Percentiles rank a stretch among this genome's conserved stretches.
These are phyloP conservation scores for Coemansia sp. DNA, from an alignment of 192 early-diverging fungal genomes.

Conservation along the genomic window DNA sequence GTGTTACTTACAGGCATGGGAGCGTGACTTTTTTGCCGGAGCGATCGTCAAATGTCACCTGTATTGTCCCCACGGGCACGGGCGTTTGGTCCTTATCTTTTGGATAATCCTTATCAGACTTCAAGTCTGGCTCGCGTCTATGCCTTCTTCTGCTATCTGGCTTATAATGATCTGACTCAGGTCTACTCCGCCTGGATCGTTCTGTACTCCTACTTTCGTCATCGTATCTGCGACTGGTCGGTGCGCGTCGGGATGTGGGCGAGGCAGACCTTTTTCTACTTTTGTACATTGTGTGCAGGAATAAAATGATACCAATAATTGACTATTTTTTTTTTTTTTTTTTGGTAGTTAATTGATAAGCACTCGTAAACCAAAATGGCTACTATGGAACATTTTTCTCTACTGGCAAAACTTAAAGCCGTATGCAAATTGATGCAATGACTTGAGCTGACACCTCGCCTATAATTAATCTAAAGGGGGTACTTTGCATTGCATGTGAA, in stretches of 20 bases:
- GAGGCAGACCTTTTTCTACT: constrained; percentile 7
- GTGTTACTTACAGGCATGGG: not conserved
- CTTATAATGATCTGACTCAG: not conserved
- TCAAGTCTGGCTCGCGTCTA: not conserved
- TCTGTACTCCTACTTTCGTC: not conserved
- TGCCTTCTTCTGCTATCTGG: not conserved
- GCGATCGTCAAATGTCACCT: constrained; percentile 9
- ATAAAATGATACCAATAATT: not conserved
- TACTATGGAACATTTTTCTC: not conserved
- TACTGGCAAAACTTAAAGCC: not conserved
- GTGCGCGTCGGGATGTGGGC: not conserved
- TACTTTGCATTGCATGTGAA: not conserved
- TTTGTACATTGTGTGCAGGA: not conserved
- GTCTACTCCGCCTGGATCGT: not conserved
- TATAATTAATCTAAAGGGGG: not conserved
- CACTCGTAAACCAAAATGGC: not conserved
- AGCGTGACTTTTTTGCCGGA: constrained; percentile 6
- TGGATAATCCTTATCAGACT: not conserved
- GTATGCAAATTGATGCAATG: not conserved
- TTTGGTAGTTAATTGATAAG: not conserved
- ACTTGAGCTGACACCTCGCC: not conserved
- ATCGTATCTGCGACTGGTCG: not conserved
- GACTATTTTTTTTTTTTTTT: not conserved
- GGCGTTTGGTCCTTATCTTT: not conserved
- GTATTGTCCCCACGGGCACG: not conserved